These are phyloP conservation scores for Blastocystis sp. DNA, from an alignment of 352 stramenopile species.

Conservation along the genomic window DNA sequence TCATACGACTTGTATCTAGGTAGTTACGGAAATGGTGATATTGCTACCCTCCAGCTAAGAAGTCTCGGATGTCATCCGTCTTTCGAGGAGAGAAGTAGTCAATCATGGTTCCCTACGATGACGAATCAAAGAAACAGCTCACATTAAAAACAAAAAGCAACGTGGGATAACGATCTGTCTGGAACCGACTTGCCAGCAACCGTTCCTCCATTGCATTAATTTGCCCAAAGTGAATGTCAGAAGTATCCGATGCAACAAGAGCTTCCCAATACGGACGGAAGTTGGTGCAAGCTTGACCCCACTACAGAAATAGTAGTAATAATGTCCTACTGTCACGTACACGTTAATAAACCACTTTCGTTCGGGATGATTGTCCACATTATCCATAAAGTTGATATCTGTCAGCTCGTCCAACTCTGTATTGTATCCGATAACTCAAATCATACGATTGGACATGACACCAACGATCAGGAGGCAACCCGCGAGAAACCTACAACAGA, in stretches of 20 bases:
- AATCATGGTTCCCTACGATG: background rate
- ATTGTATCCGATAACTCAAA: background rate
- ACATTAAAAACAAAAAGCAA: conserved; percentile 2
- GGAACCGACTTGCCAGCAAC: background rate
- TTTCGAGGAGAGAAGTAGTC: background rate
- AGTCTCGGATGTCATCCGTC: background rate
- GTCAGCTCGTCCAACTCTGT: background rate
- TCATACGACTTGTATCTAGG: background rate
- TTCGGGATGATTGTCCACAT: background rate
- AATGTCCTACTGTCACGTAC: background rate
- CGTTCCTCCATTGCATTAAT: conserved; percentile 30
- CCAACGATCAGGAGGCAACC: no score
- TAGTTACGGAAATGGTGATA: background rate
- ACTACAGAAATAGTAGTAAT: background rate
- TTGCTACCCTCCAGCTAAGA: background rate
- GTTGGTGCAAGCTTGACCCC: background rate
- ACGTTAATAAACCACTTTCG: conserved; percentile 20
- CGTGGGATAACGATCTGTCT: conserved; percentile 1
- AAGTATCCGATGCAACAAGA: background rate
- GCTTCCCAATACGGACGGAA: background rate
- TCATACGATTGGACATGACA: no score
- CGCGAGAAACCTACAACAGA: no score
- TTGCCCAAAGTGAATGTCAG: background rate
- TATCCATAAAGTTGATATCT: background rate
- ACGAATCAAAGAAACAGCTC: background rate